Percentiles rank a stretch among this genome's conserved stretches.
Conservation (phyloP, 2,329 filamentous ascomycete genomes). For the Pseudocercospora macadamiae region DNA sequence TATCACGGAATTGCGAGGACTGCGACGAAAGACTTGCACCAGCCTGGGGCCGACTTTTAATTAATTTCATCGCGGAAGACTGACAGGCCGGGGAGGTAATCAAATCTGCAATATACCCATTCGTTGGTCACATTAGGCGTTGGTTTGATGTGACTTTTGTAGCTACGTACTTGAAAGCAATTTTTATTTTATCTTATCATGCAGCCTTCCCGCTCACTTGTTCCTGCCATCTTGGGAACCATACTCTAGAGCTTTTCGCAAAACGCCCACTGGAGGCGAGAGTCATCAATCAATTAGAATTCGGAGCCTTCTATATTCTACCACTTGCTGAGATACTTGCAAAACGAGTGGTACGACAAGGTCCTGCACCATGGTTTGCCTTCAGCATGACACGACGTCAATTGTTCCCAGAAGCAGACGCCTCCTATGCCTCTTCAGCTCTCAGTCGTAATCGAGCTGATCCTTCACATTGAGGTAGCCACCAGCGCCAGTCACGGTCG, state of each 20-base stretch:
- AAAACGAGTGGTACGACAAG: conserved; percentile 11
- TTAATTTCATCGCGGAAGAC: not conserved
- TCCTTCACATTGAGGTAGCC: conserved; percentile 38
- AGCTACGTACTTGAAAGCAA: not conserved
- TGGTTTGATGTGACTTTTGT: not conserved
- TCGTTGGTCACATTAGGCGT: not conserved
- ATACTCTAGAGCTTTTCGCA: no score
- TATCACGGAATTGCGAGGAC: conserved; percentile 39
- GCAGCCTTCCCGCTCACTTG: not conserved
- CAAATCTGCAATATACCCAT: not conserved
- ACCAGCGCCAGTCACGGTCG: conserved; percentile 19
- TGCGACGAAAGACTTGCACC: conserved; percentile 44
- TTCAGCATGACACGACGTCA: no score
- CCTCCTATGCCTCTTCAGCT: not conserved
- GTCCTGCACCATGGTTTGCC: no score
- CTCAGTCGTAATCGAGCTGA: conserved; percentile 32
- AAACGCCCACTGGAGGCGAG: no score
- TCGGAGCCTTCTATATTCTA: no score
- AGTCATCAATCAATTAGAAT: no score
- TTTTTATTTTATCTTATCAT: not conserved
- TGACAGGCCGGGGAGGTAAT: not conserved
- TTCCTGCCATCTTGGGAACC: no score
- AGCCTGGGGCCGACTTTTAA: conserved; percentile 26
- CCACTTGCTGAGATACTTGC: not conserved
- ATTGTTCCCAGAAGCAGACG: no score